Evolutionary conservation across 208 protist genomes (phyloP).

Genomic region (Leishmania tarentolae): DNA sequence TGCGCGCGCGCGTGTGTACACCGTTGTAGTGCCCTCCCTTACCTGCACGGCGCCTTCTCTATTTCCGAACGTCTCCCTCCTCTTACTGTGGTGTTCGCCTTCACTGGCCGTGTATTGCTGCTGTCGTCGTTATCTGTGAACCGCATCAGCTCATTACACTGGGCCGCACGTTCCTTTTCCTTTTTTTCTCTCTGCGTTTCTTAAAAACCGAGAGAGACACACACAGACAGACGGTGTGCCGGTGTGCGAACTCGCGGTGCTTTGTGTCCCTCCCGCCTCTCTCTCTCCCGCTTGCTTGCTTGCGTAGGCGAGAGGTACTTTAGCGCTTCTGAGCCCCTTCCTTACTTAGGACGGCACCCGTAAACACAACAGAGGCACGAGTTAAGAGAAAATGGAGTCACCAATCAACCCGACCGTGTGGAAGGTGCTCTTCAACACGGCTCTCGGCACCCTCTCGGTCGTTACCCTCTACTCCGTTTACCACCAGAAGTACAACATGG

Average conservation of each 20-base stretch:
- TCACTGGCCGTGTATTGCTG: neutral
- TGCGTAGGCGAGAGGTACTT: neutral
- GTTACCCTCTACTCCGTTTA: constrained; percentile 77
- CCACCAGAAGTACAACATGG: constrained; percentile 74
- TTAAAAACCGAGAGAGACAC: neutral
- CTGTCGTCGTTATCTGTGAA: neutral
- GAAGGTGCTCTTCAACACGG: constrained; percentile 70
- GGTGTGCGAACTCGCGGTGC: neutral
- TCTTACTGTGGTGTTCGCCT: constrained; percentile 5
- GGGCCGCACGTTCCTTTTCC: neutral
- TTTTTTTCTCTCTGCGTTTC: neutral
- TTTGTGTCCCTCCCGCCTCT: neutral
- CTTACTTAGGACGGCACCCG: neutral
- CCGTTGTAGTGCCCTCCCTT: neutral
- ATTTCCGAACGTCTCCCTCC: constrained; percentile 1
- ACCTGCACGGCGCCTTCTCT: neutral
- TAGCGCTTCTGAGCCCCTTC: neutral
- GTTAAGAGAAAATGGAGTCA: constrained; percentile 64
- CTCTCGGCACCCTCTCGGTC: constrained; percentile 47
- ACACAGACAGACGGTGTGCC: neutral
- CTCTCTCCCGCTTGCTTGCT: neutral
- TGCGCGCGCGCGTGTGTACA: neutral
- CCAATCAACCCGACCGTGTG: constrained; percentile 80
- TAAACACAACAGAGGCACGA: neutral
- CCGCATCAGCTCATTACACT: neutral